Evolutionary conservation across 2,329 filamentous ascomycete genomes (phyloP).

Genomic region (Aspergillus novoparasiticus): DNA sequence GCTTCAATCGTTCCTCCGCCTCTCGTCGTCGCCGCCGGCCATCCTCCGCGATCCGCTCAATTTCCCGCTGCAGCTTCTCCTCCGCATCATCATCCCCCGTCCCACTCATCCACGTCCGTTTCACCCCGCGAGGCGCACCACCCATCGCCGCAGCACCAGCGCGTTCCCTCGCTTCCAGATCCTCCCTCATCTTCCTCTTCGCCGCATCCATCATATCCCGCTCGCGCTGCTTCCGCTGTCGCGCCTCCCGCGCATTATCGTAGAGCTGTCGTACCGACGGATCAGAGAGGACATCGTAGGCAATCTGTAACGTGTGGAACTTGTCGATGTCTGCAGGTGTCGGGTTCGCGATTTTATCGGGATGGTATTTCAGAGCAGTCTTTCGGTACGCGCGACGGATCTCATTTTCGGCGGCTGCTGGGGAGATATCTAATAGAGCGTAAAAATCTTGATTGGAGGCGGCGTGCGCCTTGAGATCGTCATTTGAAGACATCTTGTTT

Average conservation of each 20-base stretch:
- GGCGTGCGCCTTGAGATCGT: slow-evolving; percentile 60
- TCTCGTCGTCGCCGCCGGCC: slow-evolving; percentile 54
- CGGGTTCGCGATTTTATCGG: slow-evolving; percentile 78
- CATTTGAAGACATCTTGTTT: slow-evolving; percentile 37
- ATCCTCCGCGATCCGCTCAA: slow-evolving; percentile 56
- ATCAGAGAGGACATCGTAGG: slow-evolving; percentile 80
- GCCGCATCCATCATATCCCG: slow-evolving; percentile 73
- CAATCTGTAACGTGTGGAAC: slow-evolving; percentile 83
- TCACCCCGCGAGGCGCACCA: slow-evolving; percentile 56
- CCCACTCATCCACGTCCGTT: slow-evolving; percentile 54
- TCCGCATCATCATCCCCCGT: slow-evolving; percentile 45
- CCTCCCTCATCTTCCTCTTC: slow-evolving; percentile 77
- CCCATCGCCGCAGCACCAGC: slow-evolving; percentile 42
- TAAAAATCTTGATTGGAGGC: slow-evolving; percentile 73
- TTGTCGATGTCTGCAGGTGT: slow-evolving; percentile 71
- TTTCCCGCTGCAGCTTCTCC: slow-evolving; percentile 56
- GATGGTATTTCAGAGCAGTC: slow-evolving; percentile 86
- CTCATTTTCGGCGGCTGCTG: slow-evolving; percentile 67
- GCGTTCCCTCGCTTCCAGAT: slow-evolving; percentile 77
- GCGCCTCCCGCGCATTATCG: slow-evolving; percentile 73
- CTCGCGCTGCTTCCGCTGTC: slow-evolving; percentile 69
- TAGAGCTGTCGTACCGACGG: slow-evolving; percentile 72
- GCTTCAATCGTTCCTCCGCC: slow-evolving; percentile 50
- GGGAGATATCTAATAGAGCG: slow-evolving; percentile 68
- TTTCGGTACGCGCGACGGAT: slow-evolving; percentile 84